Percentiles rank a stretch among this genome's conserved stretches.
phyloP scores from a whole-genome alignment of 1,284 basidiomycete genomes.

The Kwoniella shivajii region DNA sequence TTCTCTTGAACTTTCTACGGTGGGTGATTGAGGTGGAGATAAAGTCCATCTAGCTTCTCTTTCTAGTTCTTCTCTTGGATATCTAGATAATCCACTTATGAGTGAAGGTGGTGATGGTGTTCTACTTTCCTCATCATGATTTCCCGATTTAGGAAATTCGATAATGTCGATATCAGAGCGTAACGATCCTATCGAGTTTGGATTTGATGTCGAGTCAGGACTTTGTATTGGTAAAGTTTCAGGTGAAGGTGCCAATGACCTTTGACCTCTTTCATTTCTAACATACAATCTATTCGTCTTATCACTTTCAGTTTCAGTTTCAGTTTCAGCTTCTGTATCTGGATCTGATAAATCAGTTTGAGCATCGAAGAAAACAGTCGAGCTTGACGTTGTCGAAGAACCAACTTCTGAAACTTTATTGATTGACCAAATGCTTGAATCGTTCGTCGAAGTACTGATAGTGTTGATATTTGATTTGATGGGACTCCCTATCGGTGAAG shows the following conservation, averaged over 20 bases:
- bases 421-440: slow-evolving; percentile 15
- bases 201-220: too few species aligned
- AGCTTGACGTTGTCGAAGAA: background rate
- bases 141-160: background rate
- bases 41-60: slow-evolving; percentile 18
- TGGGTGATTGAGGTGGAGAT: slow-evolving; percentile 19
- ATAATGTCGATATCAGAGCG: background rate
- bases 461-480: background rate
- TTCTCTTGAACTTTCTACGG: background rate
- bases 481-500: slow-evolving; percentile 16
- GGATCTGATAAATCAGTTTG: background rate
- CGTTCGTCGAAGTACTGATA: background rate
- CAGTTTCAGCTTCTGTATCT: background rate
- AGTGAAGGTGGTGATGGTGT: background rate
- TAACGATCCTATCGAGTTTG: too few species aligned
- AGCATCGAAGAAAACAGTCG: slow-evolving; percentile 3
- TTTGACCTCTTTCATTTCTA: slow-evolving; percentile 1
- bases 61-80: slow-evolving; percentile 4
- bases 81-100: background rate
- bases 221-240: slow-evolving; percentile 9
- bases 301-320: background rate
- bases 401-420: slow-evolving; percentile 1
- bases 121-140: background rate
- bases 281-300: background rate
- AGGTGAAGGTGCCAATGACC: slow-evolving; percentile 26